Percentiles rank a stretch among this genome's conserved stretches.
These are phyloP conservation scores for Cyberlindnera misumaiensis DNA, from an alignment of 805 yeast species.

Conservation along the genomic window DNA sequence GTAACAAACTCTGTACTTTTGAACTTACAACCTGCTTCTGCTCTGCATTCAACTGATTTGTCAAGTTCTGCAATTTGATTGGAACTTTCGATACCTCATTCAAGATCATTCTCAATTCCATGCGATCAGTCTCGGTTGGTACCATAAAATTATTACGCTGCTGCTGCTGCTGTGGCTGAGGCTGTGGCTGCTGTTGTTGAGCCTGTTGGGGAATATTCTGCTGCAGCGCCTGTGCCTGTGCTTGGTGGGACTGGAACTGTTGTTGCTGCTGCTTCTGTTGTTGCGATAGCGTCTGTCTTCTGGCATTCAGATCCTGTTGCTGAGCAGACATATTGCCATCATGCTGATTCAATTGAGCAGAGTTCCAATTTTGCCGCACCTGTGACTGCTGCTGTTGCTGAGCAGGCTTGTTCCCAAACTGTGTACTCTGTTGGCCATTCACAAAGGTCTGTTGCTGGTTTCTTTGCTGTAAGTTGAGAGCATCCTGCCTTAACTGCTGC, in stretches of 20 bases:
- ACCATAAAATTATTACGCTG: constrained; percentile 15
- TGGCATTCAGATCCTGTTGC: constrained; percentile 5
- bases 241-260: constrained; percentile 15
- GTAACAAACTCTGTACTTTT: constrained; percentile 43
- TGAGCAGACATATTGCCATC: constrained; percentile 1
- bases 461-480: constrained; percentile 4
- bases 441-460: constrained; percentile 3
- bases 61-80: constrained; percentile 58
- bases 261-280: constrained; percentile 12
- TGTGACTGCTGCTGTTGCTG: constrained; percentile 7
- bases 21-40: constrained; percentile 59
- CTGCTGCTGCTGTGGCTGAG: constrained; percentile 14
- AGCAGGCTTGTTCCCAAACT: constrained; percentile 1
- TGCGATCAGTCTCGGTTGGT: constrained; percentile 57
- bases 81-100: constrained; percentile 66
- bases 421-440: constrained; percentile 1
- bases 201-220: constrained; percentile 6
- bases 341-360: neutral
- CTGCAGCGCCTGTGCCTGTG: constrained; percentile 6
- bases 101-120: constrained; percentile 52
- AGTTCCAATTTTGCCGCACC: constrained; percentile 9
- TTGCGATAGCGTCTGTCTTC: constrained; percentile 8
- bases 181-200: constrained; percentile 15
- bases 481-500: constrained; percentile 16
- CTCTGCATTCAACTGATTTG: constrained; percentile 50